phyloP scores from a whole-genome alignment of 2,329 filamentous ascomycete species.

The Alternaria longipes region DNA sequence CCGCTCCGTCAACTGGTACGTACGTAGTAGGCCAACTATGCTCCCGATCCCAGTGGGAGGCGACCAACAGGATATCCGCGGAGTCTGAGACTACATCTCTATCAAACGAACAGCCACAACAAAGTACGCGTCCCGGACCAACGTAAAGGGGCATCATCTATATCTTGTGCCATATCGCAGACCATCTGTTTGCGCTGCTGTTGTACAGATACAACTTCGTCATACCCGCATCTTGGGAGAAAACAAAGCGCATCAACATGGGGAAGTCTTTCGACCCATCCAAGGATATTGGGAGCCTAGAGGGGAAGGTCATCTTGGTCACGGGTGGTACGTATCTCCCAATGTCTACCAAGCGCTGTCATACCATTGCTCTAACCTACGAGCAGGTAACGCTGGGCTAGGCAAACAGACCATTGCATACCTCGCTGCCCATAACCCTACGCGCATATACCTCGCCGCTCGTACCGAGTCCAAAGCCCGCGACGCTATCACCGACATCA shows the following conservation, averaged over 20 bases:
- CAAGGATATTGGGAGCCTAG: constrained; percentile 34
- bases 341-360: background rate
- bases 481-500: constrained; percentile 54
- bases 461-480: constrained; percentile 55
- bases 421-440: constrained; percentile 56
- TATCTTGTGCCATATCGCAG: constrained; percentile 12
- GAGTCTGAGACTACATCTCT: background rate
- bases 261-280: constrained; percentile 39
- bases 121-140: background rate
- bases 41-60: background rate
- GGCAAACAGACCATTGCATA: constrained; percentile 58
- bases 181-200: background rate
- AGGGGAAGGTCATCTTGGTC: constrained; percentile 48
- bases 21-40: background rate
- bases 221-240: constrained; percentile 14
- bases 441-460: constrained; percentile 58
- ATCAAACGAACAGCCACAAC: background rate
- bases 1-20: background rate
- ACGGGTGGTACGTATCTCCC: constrained; percentile 44
- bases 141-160: constrained; percentile 1
- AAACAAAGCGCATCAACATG: constrained; percentile 21
- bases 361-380: constrained; percentile 4
- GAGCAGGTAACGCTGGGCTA: constrained; percentile 56
- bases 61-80: background rate
- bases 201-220: constrained; percentile 20